Base-by-base conservation (phyloP, 768 basidiomycete genomes). In the Serendipita indica region DNA sequence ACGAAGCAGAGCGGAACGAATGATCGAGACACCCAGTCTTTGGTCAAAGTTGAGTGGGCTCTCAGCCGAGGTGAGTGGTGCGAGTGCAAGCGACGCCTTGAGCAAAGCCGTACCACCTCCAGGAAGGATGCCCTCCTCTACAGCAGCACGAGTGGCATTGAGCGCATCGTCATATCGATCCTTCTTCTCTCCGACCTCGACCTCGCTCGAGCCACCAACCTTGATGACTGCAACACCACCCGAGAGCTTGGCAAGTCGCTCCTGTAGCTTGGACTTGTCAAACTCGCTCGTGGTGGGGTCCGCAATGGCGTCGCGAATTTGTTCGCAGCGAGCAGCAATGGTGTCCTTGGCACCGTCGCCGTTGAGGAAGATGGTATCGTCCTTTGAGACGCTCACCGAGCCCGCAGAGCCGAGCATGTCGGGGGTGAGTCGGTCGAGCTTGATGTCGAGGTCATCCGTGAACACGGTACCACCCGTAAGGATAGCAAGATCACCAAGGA, bases 181-280 rank as follows among this genome's bases (percentile, higher is more conserved):
- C 82, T 98, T 96, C 89, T 97, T 98, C 80, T 98, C 94, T 4
- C 93, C 79, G 61, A 98, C 94, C 73, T 97, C 94, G 57, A 97
- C 94, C 71, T 98, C 94, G 57, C 79, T 82, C 22, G 84, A 74
- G 16, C 94, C 94, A 59, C 94, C 94, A 62, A 97, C 94, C 73
- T 90, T 92, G 79, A 97, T 97, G 72, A 98, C 93, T 14, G 94
- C 94, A 46, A 98, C 94, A 72, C 94, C 93, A 43, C 94, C 94
- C 41, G 80, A 81, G 57, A 98, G 77, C 79, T 99, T 98, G 63
- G 94, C 94, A 43, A 99, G 79, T 63, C 94, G 87, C 70, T 98
- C 94, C 70, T 97, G 93, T 56, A 99, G 79, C 75, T 96, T 97
- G 64, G 83, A 83, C 67, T 82, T 79, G 79, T 99, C 93, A 69